Conservation (phyloP, 345 rosid species). For the Eucalyptus viminalis region DNA sequence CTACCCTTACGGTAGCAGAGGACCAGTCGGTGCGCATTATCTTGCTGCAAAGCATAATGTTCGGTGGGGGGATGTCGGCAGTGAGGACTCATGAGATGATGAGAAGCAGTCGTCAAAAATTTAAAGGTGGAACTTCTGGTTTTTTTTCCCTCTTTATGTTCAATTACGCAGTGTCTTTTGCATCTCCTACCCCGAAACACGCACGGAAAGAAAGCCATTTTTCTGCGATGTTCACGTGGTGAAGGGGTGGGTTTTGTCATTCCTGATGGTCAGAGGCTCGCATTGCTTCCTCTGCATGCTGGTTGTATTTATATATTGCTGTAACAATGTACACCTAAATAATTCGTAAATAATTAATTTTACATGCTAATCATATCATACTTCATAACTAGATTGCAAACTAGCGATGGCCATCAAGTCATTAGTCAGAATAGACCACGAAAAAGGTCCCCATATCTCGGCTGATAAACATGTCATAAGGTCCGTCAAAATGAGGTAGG, state of each 20-base stretch:
- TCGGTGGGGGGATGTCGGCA: conserved; percentile 80
- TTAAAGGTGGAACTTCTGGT: neutral
- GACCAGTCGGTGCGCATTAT: conserved; percentile 84
- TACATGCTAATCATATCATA: neutral
- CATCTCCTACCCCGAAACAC: neutral
- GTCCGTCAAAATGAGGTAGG: neutral
- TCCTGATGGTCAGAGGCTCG: neutral
- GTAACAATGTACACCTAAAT: neutral
- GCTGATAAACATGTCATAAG: neutral
- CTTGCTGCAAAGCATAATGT: conserved; percentile 88
- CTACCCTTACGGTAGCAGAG: conserved; percentile 85
- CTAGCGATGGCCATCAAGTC: neutral
- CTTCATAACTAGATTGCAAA: neutral
- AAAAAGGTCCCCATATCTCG: neutral
- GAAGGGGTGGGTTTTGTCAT: neutral
- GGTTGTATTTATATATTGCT: neutral
- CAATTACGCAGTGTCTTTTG: neutral
- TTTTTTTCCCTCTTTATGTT: neutral
- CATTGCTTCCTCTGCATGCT: neutral
- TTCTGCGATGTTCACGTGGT: neutral
- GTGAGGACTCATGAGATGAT: conserved; percentile 14
- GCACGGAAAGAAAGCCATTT: neutral
- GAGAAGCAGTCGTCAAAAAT: neutral
- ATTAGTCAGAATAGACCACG: neutral
- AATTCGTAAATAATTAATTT: neutral